phyloP scores from a whole-genome alignment of 1,139 yeast genomes.

The Suhomyces guaymorum region DNA sequence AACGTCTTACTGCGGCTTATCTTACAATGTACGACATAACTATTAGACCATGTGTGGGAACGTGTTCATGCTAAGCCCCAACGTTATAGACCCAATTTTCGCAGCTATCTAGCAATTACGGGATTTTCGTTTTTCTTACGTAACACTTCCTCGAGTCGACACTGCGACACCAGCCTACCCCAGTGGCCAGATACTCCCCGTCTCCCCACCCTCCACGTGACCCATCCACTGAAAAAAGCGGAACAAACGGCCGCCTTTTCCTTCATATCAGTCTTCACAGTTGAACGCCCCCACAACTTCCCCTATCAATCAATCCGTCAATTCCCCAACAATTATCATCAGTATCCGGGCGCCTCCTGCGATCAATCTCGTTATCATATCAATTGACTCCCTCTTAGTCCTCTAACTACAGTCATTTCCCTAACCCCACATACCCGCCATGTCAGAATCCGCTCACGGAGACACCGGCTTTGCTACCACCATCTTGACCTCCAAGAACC shows the following conservation, averaged over 20 bases:
- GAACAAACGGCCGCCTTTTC: slow-evolving; percentile 6
- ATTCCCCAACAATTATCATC: no score
- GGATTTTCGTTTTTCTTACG: no score
- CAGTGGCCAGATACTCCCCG: neutral
- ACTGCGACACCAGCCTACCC: no score
- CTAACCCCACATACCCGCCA: slow-evolving; percentile 1
- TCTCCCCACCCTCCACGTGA: slow-evolving; percentile 1
- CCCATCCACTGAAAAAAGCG: slow-evolving; percentile 3
- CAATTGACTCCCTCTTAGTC: neutral
- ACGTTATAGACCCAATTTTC: no score
- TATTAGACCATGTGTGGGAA: no score
- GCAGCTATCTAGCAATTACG: no score
- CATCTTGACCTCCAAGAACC: slow-evolving; percentile 45
- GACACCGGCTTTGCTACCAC: slow-evolving; percentile 36
- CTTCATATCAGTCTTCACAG: neutral
- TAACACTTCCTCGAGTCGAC: no score
- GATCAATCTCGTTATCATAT: neutral
- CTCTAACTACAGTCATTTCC: neutral
- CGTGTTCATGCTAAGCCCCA: no score
- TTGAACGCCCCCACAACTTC: neutral
- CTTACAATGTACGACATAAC: no score
- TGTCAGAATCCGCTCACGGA: slow-evolving; percentile 6
- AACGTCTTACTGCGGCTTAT: no score
- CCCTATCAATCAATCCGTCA: neutral
- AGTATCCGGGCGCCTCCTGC: neutral